phyloP scores from a whole-genome alignment of 2,329 filamentous ascomycete genomes.

The Pseudopyricularia javanii region DNA sequence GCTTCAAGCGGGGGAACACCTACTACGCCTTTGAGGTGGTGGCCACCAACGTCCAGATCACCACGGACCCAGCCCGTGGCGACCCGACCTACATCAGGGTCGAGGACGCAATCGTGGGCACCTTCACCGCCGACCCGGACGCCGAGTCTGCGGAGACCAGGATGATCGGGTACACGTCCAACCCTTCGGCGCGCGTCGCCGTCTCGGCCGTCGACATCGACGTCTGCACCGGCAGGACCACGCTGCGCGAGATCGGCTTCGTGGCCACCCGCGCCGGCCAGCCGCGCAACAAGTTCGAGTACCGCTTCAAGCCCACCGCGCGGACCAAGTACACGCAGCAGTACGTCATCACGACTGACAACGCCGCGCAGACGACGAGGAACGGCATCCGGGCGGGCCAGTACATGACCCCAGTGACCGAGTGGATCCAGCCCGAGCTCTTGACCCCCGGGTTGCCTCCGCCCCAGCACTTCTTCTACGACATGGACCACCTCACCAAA shows the following conservation, averaged over 20 bases:
- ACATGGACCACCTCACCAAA: conserved; percentile 20
- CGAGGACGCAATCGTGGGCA: conserved; percentile 20
- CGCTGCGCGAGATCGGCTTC: conserved; percentile 19
- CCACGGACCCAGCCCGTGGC: conserved; percentile 16
- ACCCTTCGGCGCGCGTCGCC: conserved; percentile 17
- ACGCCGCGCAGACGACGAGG: conserved; percentile 17
- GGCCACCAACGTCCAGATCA: conserved; percentile 22
- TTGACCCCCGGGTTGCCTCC: conserved; percentile 20
- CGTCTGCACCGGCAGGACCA: conserved; percentile 20
- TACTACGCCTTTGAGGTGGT: conserved; percentile 22
- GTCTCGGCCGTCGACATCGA: conserved; percentile 23
- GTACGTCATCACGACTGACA: conserved; percentile 19
- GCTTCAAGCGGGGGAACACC: conserved; percentile 17
- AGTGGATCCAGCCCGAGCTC: conserved; percentile 24
- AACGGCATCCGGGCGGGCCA: conserved; percentile 21
- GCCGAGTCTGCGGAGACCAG: conserved; percentile 22
- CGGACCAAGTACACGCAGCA: conserved; percentile 23
- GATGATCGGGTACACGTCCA: conserved; percentile 21
- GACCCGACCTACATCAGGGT: conserved; percentile 21
- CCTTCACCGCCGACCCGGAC: conserved; percentile 20
- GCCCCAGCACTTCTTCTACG: conserved; percentile 20
- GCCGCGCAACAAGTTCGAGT: conserved; percentile 23
- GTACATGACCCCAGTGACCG: conserved; percentile 21
- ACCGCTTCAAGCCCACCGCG: conserved; percentile 18
- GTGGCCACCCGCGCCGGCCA: conserved; percentile 18